These are phyloP conservation scores for Grammothele lineata DNA, from an alignment of 768 basidiomycete species.

Conservation along the genomic window DNA sequence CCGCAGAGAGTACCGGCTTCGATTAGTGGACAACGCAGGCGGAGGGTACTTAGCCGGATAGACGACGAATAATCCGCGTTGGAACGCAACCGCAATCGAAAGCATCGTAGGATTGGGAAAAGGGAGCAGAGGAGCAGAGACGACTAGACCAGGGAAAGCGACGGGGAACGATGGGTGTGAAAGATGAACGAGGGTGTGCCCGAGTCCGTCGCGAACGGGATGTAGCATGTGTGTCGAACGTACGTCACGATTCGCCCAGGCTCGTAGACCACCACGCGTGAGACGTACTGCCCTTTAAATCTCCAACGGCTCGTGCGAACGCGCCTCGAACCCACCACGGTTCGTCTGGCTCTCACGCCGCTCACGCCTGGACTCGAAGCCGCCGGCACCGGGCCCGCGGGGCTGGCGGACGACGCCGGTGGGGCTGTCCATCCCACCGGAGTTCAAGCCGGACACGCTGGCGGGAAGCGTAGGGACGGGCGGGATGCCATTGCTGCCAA, in stretches of 20 bases:
- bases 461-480: slow-evolving; percentile 80
- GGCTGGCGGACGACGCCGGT: slow-evolving; percentile 76
- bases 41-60: slow-evolving; percentile 6
- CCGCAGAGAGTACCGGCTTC: slow-evolving; percentile 11
- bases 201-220: slow-evolving; percentile 14
- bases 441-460: slow-evolving; percentile 42
- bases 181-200: slow-evolving; percentile 14
- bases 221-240: slow-evolving; percentile 12
- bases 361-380: slow-evolving; percentile 59
- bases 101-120: slow-evolving; percentile 11
- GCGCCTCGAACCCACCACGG: slow-evolving; percentile 70
- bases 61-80: not conserved
- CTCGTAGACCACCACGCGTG: not conserved
- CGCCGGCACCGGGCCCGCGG: slow-evolving; percentile 73
- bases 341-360: slow-evolving; percentile 53
- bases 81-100: slow-evolving; percentile 1
- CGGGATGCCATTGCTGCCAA: slow-evolving; percentile 50
- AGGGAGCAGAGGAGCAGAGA: slow-evolving; percentile 8
- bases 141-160: not conserved
- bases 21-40: slow-evolving; percentile 8
- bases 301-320: slow-evolving; percentile 84
- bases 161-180: not conserved
- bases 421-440: slow-evolving; percentile 32
- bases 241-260: slow-evolving; percentile 9
- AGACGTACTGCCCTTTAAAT: slow-evolving; percentile 40